Evolutionary conservation across 805 yeast species (phyloP).

Genomic region (Barnettozyma pratensis): DNA sequence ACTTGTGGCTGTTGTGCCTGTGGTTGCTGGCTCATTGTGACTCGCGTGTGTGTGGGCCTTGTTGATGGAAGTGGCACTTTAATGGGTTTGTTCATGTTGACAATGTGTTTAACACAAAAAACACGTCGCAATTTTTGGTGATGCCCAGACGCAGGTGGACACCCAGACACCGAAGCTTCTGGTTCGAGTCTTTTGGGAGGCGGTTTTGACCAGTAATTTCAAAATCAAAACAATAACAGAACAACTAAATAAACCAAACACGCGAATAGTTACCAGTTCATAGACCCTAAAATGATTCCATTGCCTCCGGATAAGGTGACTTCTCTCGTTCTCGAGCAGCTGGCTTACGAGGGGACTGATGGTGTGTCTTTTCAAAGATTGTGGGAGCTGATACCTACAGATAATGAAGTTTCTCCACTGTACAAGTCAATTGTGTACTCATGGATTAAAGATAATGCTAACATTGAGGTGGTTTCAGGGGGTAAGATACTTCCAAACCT

Average conservation of each 20-base stretch:
- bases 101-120: neutral
- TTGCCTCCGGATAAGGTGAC: conserved; percentile 31
- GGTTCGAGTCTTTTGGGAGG: conserved; percentile 6
- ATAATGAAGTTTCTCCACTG: conserved; percentile 23
- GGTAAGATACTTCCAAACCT: conserved; percentile 2
- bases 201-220: neutral
- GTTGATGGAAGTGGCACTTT: neutral
- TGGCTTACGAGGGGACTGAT: conserved; percentile 30
- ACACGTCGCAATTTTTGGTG: conserved; percentile 1
- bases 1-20: conserved; percentile 1
- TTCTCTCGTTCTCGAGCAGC: conserved; percentile 27
- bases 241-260: conserved; percentile 1
- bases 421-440: conserved; percentile 31
- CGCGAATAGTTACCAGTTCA: neutral
- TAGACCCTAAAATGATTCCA: neutral
- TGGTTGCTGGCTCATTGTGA: neutral
- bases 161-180: neutral
- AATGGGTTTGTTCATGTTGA: neutral
- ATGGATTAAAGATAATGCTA: conserved; percentile 29
- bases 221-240: neutral
- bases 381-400: conserved; percentile 27
- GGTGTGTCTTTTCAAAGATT: conserved; percentile 29
- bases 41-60: neutral
- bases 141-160: neutral
- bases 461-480: conserved; percentile 9